Percentiles rank a stretch among this genome's conserved stretches.
phyloP scores from a whole-genome alignment of 108 stramenopile genomes.

The Cyclostephanos tholiformis region DNA sequence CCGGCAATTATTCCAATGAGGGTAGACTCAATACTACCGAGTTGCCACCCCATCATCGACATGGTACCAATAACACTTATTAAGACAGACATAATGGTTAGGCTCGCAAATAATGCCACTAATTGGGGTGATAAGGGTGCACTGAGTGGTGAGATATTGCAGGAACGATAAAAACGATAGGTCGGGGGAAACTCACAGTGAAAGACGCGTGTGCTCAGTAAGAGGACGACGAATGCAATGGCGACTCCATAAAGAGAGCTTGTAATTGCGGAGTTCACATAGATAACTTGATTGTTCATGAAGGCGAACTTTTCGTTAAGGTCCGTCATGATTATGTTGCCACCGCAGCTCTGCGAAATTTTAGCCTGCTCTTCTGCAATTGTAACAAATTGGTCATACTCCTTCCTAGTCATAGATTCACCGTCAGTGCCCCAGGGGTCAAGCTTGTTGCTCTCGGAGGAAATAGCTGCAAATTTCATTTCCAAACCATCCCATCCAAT shows the following conservation, averaged over 20 bases:
- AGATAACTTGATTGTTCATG: slow-evolving; percentile 66
- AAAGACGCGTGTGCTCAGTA: slow-evolving; percentile 47
- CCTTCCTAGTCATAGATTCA: slow-evolving; percentile 36
- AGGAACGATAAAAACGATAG: background rate
- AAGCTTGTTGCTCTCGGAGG: slow-evolving; percentile 40
- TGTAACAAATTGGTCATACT: slow-evolving; percentile 49
- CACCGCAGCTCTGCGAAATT: slow-evolving; percentile 31
- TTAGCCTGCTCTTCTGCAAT: slow-evolving; percentile 34
- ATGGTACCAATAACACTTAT: slow-evolving; percentile 52
- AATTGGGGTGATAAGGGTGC: background rate
- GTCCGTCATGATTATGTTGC: slow-evolving; percentile 50
- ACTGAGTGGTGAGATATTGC: background rate
- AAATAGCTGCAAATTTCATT: slow-evolving; percentile 46
- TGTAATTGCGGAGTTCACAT: slow-evolving; percentile 46
- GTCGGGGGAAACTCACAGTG: slow-evolving; percentile 13
- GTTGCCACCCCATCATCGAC: slow-evolving; percentile 56
- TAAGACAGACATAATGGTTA: slow-evolving; percentile 53
- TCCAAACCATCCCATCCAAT: slow-evolving; percentile 50
- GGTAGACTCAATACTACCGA: slow-evolving; percentile 48
- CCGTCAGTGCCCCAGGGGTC: slow-evolving; percentile 39
- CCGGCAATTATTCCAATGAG: slow-evolving; percentile 56
- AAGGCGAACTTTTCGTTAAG: slow-evolving; percentile 59
- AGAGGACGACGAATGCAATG: slow-evolving; percentile 58
- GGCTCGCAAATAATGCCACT: slow-evolving; percentile 54
- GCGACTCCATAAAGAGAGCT: slow-evolving; percentile 50